phyloP scores from a whole-genome alignment of 1,139 yeast genomes.

The Pichia sp. region DNA sequence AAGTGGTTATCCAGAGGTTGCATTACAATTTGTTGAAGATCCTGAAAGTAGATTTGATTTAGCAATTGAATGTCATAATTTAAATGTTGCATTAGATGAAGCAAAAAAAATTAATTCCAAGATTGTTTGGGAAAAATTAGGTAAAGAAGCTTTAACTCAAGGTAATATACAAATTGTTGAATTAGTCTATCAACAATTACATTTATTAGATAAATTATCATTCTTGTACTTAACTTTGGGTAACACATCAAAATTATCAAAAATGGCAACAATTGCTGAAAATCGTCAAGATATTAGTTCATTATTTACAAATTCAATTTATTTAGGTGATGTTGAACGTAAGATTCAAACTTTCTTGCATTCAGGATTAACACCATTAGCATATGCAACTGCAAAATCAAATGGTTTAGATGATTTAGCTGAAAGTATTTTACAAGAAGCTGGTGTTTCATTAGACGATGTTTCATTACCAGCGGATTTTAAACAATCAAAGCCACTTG shows the following conservation, averaged over 20 bases:
- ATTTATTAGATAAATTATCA: slow-evolving; percentile 80
- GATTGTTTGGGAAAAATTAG: slow-evolving; percentile 74
- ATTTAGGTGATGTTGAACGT: slow-evolving; percentile 66
- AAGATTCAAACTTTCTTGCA: slow-evolving; percentile 70
- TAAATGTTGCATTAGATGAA: slow-evolving; percentile 80
- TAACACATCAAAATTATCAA: slow-evolving; percentile 62
- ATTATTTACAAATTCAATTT: slow-evolving; percentile 76
- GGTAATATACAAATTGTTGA: slow-evolving; percentile 87
- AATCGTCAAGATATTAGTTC: slow-evolving; percentile 78
- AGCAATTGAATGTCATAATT: slow-evolving; percentile 89
- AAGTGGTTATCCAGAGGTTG: slow-evolving; percentile 91
- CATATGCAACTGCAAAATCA: slow-evolving; percentile 87
- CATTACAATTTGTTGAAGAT: slow-evolving; percentile 93
- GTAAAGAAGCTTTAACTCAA: slow-evolving; percentile 80
- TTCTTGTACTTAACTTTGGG: slow-evolving; percentile 84
- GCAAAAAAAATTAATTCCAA: slow-evolving; percentile 71
- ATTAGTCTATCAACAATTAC: slow-evolving; percentile 80
- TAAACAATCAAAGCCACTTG: slow-evolving; percentile 25
- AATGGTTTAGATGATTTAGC: slow-evolving; percentile 78
- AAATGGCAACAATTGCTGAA: slow-evolving; percentile 88
- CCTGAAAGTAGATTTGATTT: slow-evolving; percentile 93
- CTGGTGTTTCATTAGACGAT: slow-evolving; percentile 57
- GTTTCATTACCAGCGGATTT: slow-evolving; percentile 59
- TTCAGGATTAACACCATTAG: slow-evolving; percentile 80
- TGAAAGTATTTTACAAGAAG: slow-evolving; percentile 58